Evolutionary conservation across 2,329 filamentous ascomycete species (phyloP), one percentile per base, ranked within the genome.

Genomic region (Rosellinia necatrix): DNA sequence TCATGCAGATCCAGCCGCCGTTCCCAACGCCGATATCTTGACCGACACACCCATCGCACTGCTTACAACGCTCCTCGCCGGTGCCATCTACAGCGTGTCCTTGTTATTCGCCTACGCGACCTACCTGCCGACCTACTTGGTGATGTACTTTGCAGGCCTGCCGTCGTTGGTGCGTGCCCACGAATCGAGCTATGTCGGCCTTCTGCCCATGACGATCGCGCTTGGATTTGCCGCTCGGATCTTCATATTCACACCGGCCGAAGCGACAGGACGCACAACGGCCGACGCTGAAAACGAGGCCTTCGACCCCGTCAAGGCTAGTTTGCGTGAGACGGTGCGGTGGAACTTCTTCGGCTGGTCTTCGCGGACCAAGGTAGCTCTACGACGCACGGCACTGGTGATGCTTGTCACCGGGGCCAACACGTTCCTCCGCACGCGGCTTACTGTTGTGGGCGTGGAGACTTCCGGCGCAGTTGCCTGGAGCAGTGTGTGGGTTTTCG

Each of bases 191-290:
- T 83, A 85, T 32, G 71, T 81, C 35, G 78, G 81, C 7, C 78
- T 90, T 43, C 73, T 91, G 3, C 85, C 87, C 1, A 80, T 81
- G 38, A 78, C 79, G 6, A 60, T 82, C 3, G 66, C 78, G 2
- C 78, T 90, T 15, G 92, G 92, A 2, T 77, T 85, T 59, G 89
- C 90, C 0, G 86, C 88, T 4, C 85, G 85, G 59, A 81, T 83
- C 41, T 93, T 96, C 70, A 84, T 97, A 63, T 96, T 96, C 71
- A 83, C 84, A 34, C 86, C 88, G 2, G 81, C 84, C 19, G 81
- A 84, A 15, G 80, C 77, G 12, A 79, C 81, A 0, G 81, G 79
- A 22, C 75, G 74, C 22, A 78, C 75, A 13, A 68, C 70, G 38
- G 75, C 77, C 60, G 79, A 85, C 59, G 78, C 78, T 49, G 74